Evolutionary conservation across 2,329 filamentous ascomycete genomes (phyloP).

Genomic region (Davidsoniella australis): DNA sequence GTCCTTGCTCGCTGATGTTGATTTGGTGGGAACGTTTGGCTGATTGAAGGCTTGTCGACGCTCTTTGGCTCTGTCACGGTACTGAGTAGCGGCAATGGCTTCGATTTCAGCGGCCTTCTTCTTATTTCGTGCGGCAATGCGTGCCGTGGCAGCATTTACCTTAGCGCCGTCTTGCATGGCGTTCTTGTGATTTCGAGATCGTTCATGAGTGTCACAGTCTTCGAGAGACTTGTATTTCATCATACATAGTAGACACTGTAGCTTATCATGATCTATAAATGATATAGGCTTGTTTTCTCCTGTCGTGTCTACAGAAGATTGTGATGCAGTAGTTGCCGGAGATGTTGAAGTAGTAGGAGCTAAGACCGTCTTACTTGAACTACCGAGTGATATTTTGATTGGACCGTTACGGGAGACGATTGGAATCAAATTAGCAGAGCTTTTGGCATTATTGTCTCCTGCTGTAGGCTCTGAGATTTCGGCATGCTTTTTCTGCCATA

Average conservation of each 20-base stretch:
- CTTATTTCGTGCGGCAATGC: conserved; percentile 21
- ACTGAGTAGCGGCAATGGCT: conserved; percentile 21
- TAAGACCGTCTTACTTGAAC: conserved; percentile 6
- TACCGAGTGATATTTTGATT: conserved; percentile 20
- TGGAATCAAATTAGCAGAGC: conserved; percentile 5
- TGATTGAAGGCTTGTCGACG: conserved; percentile 45
- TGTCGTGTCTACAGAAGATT: too few relatives aligned
- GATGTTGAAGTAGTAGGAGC: background rate
- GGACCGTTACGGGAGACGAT: conserved; percentile 11
- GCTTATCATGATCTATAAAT: conserved; percentile 38
- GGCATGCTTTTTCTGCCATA: conserved; percentile 28
- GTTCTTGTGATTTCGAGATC: conserved; percentile 26
- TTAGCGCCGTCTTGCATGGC: conserved; percentile 24
- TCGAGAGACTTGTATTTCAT: conserved; percentile 28
- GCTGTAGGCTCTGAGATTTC: conserved; percentile 19
- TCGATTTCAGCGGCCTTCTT: conserved; percentile 15
- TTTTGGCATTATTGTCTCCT: background rate
- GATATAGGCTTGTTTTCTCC: conserved; percentile 20
- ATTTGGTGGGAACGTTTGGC: conserved; percentile 30
- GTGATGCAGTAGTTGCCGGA: background rate
- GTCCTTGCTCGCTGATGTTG: conserved; percentile 13
- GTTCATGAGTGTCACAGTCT: conserved; percentile 26
- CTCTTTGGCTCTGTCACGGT: conserved; percentile 52
- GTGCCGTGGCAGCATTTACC: conserved; percentile 31
- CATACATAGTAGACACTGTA: conserved; percentile 30